Conservation (phyloP, 495 filamentous ascomycete genomes). For the Talaromyces nanjingensis region DNA sequence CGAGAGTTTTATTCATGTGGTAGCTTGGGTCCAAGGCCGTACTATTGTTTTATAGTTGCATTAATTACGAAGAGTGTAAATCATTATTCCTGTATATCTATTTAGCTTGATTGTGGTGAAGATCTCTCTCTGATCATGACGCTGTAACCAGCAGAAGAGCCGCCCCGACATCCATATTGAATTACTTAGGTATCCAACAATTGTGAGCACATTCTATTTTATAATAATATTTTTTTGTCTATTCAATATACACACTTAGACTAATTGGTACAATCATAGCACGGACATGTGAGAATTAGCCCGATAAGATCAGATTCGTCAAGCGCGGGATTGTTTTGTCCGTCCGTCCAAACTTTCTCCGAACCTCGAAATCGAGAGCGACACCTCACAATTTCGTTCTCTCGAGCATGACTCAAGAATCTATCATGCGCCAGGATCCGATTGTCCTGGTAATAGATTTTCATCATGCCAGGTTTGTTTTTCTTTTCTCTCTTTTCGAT, state of each 20-base stretch:
- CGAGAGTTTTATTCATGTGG: neutral
- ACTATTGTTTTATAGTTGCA: neutral
- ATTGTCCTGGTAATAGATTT: slow-evolving; percentile 92
- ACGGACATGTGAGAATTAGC: neutral
- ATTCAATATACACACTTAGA: neutral
- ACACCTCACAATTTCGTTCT: slow-evolving; percentile 20
- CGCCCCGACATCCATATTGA: neutral
- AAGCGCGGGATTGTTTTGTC: neutral
- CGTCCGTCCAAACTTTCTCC: neutral
- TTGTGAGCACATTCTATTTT: neutral
- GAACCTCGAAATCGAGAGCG: neutral
- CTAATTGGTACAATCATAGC: neutral
- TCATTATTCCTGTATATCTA: neutral
- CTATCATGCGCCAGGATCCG: slow-evolving; percentile 28
- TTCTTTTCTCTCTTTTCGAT: neutral
- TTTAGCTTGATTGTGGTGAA: neutral
- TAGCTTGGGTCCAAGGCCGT: neutral
- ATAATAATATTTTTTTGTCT: neutral
- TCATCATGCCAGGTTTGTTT: slow-evolving; percentile 76
- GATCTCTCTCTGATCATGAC: neutral
- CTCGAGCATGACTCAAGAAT: slow-evolving; percentile 10
- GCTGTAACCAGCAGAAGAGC: neutral
- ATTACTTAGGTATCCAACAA: neutral
- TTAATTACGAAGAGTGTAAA: neutral
- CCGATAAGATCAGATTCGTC: neutral